Evolutionary conservation across 2,329 filamentous ascomycete species (phyloP), one percentile per base, ranked within the genome.

Genomic region (Nigrospora sphaerica): DNA sequence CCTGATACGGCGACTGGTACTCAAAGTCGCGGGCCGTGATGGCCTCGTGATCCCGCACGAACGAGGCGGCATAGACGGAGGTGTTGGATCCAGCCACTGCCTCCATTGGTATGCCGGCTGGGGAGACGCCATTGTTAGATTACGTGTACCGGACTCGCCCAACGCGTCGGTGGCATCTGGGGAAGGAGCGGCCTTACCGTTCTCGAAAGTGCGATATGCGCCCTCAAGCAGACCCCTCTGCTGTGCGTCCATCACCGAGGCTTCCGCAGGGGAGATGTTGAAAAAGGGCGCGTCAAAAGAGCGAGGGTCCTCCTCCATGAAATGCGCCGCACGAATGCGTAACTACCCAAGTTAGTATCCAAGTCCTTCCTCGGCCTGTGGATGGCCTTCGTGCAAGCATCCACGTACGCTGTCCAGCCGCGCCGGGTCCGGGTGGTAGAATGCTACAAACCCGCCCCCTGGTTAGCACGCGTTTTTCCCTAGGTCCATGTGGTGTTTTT

Each of bases 221-320:
- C 17, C 19, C 19, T 49, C 47, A 23, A 49, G 23, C 7, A 34
- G 23, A 28, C 37, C 18, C 23, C n/a, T 17, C 32, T 45, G 44
- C 43, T 50, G 52, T 54, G 32, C 40, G 59, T 58, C 61, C 61
- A 68, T 66, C 1, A 58, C 53, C 37, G 59, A 54, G 33, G 64
- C 64, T 44, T 68, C 64, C 12, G 55, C 52, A 36, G 59, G 56
- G 2, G 63, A 63, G n/a, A 68, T 65, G 31, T 64, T 59, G 54
- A 65, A 67, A 41, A 67, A 68, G 7, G 54, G 53, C 33, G 59
- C 63, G 47, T 67, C 58, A 46, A 62, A 64, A 35, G 52, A 45
- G 11, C 54, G 49, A 2, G 57, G 47, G 39, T 66, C 61, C 36
- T 59, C 52, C 4, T 53, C 50, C 32, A 67, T 52, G 32, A 67